Evolutionary conservation across 495 filamentous ascomycete genomes (phyloP), one percentile per base, ranked within the genome.

Genomic region (Penicillium waksmanii): DNA sequence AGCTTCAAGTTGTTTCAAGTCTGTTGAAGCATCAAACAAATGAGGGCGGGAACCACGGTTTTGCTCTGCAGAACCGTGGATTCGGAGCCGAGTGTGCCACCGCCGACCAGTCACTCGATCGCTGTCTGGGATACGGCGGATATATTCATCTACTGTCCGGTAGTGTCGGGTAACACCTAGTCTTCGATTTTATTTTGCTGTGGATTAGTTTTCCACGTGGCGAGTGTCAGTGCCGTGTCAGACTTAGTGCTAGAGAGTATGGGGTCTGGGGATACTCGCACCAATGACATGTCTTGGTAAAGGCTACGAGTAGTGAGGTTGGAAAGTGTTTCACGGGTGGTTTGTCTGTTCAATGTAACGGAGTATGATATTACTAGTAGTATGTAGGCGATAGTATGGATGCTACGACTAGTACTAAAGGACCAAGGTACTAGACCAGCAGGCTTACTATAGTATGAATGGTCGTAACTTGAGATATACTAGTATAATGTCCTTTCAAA

Each of bases 41-140:
- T 25, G 21, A 48, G 34, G 15, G 10, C 3, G 2, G 27, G 15
- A 64, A 53, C 61, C 61, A 43, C 60, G 61, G 61, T 64, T 48
- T 3, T 13, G 3, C 8, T 8, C 3, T n/a, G 17, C 15, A 12
- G 27, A 40, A 34, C 57, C 61, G 34, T 49, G 57, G 61, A 21
- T 51, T 34, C 8, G 19, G 46, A 23, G 31, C 53, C 57, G 57
- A 54, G 17, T 9, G 12, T 19, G n/a, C 42, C 53, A 46, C 42
- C 42, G 19, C 19, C 46, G 10, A 5, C 46, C 46, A 48, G 15
- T 48, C 3, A 27, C 15, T 13, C 46, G 21, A 5, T 27, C 5
- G 46, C 19, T 25, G 46, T 48, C 3, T 48, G 46, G 17, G 17
- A 25, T 42, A 53, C 5, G 35, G 40, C 35, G 35, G 38, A 46